Conservation (phyloP, 2,329 filamentous ascomycete genomes). For the Cryoendolithus antarcticus region DNA sequence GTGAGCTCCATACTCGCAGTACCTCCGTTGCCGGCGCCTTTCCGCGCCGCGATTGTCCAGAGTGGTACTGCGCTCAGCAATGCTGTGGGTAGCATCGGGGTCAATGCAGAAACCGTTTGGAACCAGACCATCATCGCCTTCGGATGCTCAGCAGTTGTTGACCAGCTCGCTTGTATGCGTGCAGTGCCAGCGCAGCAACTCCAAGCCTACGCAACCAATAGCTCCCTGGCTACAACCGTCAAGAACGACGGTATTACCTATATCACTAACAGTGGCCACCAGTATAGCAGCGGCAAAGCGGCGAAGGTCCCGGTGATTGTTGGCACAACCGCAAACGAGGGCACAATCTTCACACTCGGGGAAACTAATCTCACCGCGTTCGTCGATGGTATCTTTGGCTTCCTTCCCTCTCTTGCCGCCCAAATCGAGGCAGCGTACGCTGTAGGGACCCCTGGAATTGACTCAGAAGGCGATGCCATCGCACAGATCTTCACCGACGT, state of each 20-base stretch:
- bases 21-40: slow-evolving; percentile 1
- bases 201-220: too few species aligned
- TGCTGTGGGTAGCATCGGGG: too few species aligned
- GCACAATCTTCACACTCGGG: slow-evolving; percentile 5
- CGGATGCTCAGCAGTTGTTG: too few species aligned
- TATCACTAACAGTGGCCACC: too few species aligned
- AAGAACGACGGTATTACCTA: too few species aligned
- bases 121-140: too few species aligned
- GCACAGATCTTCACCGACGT: slow-evolving; percentile 9
- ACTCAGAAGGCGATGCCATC: slow-evolving; percentile 30
- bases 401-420: slow-evolving; percentile 29
- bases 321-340: slow-evolving; percentile 19
- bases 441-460: slow-evolving; percentile 6
- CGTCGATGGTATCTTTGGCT: slow-evolving; percentile 33
- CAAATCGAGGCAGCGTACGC: slow-evolving; percentile 27
- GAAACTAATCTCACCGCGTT: slow-evolving; percentile 17
- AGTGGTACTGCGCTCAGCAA: too few species aligned
- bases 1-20: slow-evolving; percentile 1
- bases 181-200: too few species aligned
- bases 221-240: too few species aligned
- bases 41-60: slow-evolving; percentile 1
- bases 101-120: too few species aligned
- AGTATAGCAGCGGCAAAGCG: not conserved
- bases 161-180: too few species aligned
- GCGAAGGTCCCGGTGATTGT: slow-evolving; percentile 11